A percentile compares a stretch with the other conserved stretches of the same genome.
Conservation (phyloP, 176 grass and related monocot species). For the Areca catechu region DNA sequence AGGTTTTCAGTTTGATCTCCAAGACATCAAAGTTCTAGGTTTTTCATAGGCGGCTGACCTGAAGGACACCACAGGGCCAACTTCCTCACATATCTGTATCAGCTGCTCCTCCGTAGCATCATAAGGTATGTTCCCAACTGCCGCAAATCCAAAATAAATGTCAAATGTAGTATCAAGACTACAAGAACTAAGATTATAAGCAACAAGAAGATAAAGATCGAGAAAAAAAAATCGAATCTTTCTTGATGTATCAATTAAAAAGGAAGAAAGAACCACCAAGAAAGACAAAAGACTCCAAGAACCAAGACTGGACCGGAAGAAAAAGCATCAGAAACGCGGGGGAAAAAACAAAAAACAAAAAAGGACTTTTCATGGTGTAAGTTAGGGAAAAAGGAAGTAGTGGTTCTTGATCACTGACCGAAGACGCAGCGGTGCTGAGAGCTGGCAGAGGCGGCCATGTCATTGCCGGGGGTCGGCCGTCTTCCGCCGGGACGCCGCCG, state of each 20-base stretch:
- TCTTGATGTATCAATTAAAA: not conserved
- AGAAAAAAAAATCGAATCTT: not conserved
- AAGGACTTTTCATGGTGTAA: too few species aligned
- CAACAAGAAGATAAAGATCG: not conserved
- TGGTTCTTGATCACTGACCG: constrained; percentile 29
- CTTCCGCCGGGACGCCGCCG: too few species aligned
- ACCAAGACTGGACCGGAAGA: too few species aligned
- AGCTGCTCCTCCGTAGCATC: constrained; percentile 93
- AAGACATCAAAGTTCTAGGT: constrained; percentile 1
- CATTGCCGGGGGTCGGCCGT: not conserved
- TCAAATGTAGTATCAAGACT: constrained; percentile 4
- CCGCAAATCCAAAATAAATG: constrained; percentile 12
- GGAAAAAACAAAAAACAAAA: too few species aligned
- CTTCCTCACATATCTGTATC: constrained; percentile 85
- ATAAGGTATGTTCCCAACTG: constrained; percentile 95
- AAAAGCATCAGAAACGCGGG: too few species aligned
- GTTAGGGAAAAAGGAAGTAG: not conserved
- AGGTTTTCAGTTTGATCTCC: too few species aligned
- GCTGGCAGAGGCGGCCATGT: constrained; percentile 26
- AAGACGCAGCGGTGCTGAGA: constrained; percentile 89
- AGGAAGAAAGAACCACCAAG: too few species aligned
- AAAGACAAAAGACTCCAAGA: not conserved
- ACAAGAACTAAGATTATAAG: not conserved
- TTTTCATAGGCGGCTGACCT: constrained; percentile 40
- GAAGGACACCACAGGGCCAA: constrained; percentile 91